Evolutionary conservation across 441 rosid species (phyloP).

Genomic region (Isatis lusitanica): DNA sequence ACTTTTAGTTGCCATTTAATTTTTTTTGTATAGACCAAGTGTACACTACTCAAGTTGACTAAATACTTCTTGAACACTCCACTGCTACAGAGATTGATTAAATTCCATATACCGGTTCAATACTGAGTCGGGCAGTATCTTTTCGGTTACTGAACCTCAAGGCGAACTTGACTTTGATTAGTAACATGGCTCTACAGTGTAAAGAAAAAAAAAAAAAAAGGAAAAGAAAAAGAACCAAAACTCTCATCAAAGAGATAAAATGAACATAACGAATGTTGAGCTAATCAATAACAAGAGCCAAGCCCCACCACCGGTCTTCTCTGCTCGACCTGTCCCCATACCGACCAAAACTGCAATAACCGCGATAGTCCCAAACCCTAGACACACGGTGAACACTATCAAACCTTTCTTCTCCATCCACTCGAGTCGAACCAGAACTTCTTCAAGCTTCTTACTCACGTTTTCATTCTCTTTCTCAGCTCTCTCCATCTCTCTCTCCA

Average conservation of each 20-base stretch:
- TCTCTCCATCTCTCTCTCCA: constrained; percentile 45
- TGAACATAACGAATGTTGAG: constrained; percentile 30
- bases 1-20: too few relatives aligned
- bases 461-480: constrained; percentile 48
- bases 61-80: neutral
- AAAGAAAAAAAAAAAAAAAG: neutral
- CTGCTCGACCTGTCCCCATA: constrained; percentile 25
- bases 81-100: neutral
- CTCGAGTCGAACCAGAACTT: constrained; percentile 46
- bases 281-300: constrained; percentile 57
- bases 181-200: constrained; percentile 26
- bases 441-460: constrained; percentile 26
- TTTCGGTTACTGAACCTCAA: neutral
- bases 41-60: neutral
- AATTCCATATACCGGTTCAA: constrained; percentile 11
- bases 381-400: constrained; percentile 53
- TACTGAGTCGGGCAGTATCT: neutral
- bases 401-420: constrained; percentile 78
- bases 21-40: neutral
- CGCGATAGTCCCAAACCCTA: constrained; percentile 57
- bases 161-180: neutral
- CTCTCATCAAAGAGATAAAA: constrained; percentile 39
- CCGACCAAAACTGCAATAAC: constrained; percentile 38
- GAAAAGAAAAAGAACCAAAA: constrained; percentile 16
- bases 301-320: constrained; percentile 37